Base-by-base conservation (phyloP, 2,329 filamentous ascomycete genomes). In the Apiospora hydei region DNA sequence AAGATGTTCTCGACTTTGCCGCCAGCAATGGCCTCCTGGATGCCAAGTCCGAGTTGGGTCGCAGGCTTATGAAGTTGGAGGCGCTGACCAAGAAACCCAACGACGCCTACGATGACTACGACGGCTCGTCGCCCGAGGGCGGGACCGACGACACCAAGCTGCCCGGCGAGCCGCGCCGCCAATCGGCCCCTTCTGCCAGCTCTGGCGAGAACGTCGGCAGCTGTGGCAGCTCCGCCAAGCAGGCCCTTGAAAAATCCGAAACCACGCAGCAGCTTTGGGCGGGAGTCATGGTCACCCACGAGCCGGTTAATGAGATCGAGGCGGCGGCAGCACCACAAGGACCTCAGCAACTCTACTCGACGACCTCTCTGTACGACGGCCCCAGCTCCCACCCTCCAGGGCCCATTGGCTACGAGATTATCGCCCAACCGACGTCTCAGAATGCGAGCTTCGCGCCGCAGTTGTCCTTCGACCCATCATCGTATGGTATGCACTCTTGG, bases 1-100 rank as follows among this genome's bases (percentile, higher is more conserved):
- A 90, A 75, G 86, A 85, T 44, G 88, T 96, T 34, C 90, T 93
- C 74, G 89, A 93, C 74, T 88, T 88, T 51, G 87, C 89, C 2
- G 78, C 90, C 30, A 81, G 84, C 44, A 86, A 88, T 71, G 89
- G 90, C n/a, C 78, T 93, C 26, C 81, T 92, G 10, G 84, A 89
- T 46, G 80, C 85, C 46, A 84, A 89, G 46, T 80, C 85, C 44
- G 85, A 88, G 21, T 85, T 93, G 51, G 87, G 86, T 4, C 83
- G 84, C 41, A 87, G 90, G 69, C 83, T 94, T 16, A 87, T 90
- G 76, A 88, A 84, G 46, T 90, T 94, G 72, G 83, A 90, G 4
- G 81, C 83, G 1, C 83, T 92, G 21, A 84, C 86, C 1, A 88
- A 87, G 69, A 84, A 83, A 70, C 83, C 82, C 7, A 80, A 81